Percentiles rank a stretch among this genome's conserved stretches.
phyloP scores from a whole-genome alignment of 352 stramenopile genomes.

The Pythium utonaiense region DNA sequence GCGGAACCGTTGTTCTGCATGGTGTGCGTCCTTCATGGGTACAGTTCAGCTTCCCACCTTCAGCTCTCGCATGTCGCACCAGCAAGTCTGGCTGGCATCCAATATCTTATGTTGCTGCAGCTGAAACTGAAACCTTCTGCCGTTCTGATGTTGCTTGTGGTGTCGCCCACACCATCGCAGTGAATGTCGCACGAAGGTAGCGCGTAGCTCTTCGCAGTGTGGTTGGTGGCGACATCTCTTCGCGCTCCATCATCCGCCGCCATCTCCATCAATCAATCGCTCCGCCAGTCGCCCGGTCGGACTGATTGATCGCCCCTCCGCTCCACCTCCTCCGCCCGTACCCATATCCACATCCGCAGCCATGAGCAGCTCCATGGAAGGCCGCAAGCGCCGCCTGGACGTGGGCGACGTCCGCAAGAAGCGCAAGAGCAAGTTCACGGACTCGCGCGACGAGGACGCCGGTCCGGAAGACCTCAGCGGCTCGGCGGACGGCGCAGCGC shows the following conservation, averaged over 20 bases:
- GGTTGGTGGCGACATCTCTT: not conserved
- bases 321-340: not conserved
- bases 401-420: constrained; percentile 46
- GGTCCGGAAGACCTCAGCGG: not conserved
- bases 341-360: not conserved
- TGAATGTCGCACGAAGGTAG: constrained; percentile 20
- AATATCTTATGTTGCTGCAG: not conserved
- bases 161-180: not conserved
- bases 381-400: constrained; percentile 67
- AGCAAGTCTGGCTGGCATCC: not conserved
- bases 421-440: constrained; percentile 81
- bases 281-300: not conserved
- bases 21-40: not conserved
- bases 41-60: not conserved
- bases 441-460: constrained; percentile 13
- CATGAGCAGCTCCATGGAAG: constrained; percentile 34
- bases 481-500: not conserved
- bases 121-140: not conserved
- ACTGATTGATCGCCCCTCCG: not conserved
- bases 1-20: not conserved
- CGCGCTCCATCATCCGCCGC: not conserved
- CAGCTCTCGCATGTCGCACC: not conserved
- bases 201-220: constrained; percentile 8
- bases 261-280: constrained; percentile 1
- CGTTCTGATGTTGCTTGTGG: not conserved